Conservation (phyloP, 1,284 basidiomycete genomes). For the Cryptococcus maquisensis region DNA sequence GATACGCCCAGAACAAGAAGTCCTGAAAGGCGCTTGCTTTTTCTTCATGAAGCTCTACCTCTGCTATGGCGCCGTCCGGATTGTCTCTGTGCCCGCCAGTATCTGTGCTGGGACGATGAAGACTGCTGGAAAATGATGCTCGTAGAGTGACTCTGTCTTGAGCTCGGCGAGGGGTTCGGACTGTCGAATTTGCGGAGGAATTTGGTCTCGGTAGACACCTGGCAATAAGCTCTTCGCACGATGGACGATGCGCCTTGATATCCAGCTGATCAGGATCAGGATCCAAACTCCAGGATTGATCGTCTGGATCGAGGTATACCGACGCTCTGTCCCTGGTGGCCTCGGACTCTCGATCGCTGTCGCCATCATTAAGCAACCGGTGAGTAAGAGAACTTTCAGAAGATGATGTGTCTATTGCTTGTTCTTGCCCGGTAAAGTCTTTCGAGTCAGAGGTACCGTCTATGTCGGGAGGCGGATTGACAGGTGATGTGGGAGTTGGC, state of each 20-base stretch:
- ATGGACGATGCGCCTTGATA: too few species aligned
- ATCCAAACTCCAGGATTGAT: too few species aligned
- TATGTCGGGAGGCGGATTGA: conserved; percentile 1
- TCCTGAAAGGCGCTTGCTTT: conserved; percentile 41
- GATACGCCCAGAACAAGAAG: conserved; percentile 47
- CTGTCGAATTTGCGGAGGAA: too few species aligned
- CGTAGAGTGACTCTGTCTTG: conserved; percentile 1
- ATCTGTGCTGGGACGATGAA: not conserved
- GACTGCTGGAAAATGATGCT: conserved; percentile 22
- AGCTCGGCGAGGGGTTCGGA: too few species aligned
- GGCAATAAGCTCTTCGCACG: too few species aligned
- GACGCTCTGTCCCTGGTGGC: not conserved
- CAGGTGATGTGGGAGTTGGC: conserved; percentile 8
- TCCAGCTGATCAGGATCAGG: too few species aligned
- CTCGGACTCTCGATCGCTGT: conserved; percentile 12
- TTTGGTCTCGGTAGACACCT: too few species aligned
- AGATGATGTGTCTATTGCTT: too few species aligned
- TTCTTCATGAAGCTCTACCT: conserved; percentile 42
- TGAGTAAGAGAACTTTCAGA: too few species aligned
- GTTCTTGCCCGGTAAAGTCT: too few species aligned
- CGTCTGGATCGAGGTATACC: not conserved
- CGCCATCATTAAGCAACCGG: too few species aligned
- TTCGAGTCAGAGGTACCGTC: not conserved
- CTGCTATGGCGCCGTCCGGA: conserved; percentile 19
- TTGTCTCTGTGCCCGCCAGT: too few species aligned